Conservation (phyloP, 306 rosid species). For the Lablab purpureus region DNA sequence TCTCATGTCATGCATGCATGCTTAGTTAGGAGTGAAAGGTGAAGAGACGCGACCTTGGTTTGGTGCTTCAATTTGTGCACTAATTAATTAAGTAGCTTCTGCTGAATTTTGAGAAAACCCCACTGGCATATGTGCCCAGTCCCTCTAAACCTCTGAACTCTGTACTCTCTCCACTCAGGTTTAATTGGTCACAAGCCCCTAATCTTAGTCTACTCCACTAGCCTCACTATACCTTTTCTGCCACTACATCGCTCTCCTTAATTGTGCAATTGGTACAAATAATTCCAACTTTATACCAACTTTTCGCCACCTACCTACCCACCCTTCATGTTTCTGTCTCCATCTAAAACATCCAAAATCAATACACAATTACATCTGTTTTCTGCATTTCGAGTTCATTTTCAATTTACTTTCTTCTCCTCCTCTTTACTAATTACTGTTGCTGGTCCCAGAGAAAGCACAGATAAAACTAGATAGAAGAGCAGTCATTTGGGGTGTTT, state of each 20-base stretch:
- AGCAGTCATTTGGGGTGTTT: background rate
- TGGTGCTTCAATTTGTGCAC: slow-evolving; percentile 33
- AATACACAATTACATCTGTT: background rate
- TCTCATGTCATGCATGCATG: background rate
- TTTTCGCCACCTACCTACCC: slow-evolving; percentile 1
- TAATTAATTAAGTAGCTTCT: slow-evolving; percentile 24
- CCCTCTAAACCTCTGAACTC: slow-evolving; percentile 28
- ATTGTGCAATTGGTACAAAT: slow-evolving; percentile 30
- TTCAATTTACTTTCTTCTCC: background rate
- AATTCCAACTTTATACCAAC: slow-evolving; percentile 25
- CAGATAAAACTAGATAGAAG: background rate
- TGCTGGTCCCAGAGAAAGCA: background rate
- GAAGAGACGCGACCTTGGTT: slow-evolving; percentile 40
- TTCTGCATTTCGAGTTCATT: background rate
- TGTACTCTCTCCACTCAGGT: slow-evolving; percentile 18
- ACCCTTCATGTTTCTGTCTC: slow-evolving; percentile 18
- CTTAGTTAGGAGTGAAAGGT: slow-evolving; percentile 35
- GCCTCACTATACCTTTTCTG: slow-evolving; percentile 37
- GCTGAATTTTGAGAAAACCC: slow-evolving; percentile 22
- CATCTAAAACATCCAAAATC: background rate
- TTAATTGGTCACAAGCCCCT: slow-evolving; percentile 38
- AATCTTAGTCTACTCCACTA: slow-evolving; percentile 19
- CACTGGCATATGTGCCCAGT: slow-evolving; percentile 14
- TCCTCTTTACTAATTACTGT: background rate
- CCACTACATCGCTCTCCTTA: slow-evolving; percentile 23